phyloP scores from a whole-genome alignment of 495 filamentous ascomycete species.

The Penicillium egyptiacum region DNA sequence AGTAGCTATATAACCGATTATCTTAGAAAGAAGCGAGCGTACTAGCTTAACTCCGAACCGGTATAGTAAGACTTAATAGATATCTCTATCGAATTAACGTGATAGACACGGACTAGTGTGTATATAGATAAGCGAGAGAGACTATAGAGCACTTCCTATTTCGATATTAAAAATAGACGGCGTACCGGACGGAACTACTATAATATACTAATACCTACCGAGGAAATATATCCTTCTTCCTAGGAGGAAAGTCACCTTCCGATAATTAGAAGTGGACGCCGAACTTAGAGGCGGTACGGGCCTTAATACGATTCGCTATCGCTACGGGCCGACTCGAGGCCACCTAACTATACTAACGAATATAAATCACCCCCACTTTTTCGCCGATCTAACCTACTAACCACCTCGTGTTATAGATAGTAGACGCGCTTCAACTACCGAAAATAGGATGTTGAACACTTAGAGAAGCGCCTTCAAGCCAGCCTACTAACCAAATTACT shows the following conservation, averaged over 20 bases:
- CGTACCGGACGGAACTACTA: constrained; percentile 33
- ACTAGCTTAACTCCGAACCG: too few species aligned
- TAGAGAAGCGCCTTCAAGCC: constrained; percentile 5
- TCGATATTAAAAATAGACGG: constrained; percentile 32
- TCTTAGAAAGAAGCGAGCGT: background rate
- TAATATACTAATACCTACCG: constrained; percentile 30
- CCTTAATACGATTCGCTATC: constrained; percentile 35
- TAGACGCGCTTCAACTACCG: constrained; percentile 4
- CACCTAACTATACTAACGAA: constrained; percentile 16
- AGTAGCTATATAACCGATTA: too few species aligned
- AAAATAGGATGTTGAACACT: constrained; percentile 8
- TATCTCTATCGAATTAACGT: too few species aligned
- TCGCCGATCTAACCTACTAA: constrained; percentile 3
- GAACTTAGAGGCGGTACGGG: constrained; percentile 27
- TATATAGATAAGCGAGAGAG: too few species aligned
- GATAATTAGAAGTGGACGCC: constrained; percentile 34
- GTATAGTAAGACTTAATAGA: too few species aligned
- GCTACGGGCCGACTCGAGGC: constrained; percentile 33
- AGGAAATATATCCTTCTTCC: constrained; percentile 37
- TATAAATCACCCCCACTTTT: background rate
- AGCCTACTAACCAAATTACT: constrained; percentile 5
- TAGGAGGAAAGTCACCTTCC: constrained; percentile 30
- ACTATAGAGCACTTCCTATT: too few species aligned
- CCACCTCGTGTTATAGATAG: constrained; percentile 19
- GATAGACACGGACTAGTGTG: too few species aligned